A percentile compares a stretch with the other conserved stretches of the same genome.
These are phyloP conservation scores for Mycena galericulata DNA, from an alignment of 768 basidiomycete species.

Conservation along the genomic window DNA sequence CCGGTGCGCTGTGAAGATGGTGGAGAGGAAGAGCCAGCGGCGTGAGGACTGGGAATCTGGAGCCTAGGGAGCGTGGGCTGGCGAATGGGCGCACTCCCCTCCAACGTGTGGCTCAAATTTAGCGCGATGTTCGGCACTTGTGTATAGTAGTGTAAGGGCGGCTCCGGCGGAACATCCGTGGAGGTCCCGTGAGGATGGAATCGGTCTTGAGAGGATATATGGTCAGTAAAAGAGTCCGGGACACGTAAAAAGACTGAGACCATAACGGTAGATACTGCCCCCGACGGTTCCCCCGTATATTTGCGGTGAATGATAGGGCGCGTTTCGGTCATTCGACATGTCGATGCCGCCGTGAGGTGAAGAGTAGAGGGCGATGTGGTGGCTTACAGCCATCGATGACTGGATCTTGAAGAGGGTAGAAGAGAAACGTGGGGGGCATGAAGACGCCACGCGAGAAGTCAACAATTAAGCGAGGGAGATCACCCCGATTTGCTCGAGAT, in stretches of 20 bases:
- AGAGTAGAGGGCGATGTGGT: conserved; percentile 10
- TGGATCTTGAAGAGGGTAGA: neutral
- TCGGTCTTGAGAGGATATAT: conserved; percentile 12
- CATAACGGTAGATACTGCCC: conserved; percentile 22
- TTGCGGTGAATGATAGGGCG: conserved; percentile 3
- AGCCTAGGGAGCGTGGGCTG: conserved; percentile 14
- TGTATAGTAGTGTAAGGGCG: conserved; percentile 5
- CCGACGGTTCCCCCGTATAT: conserved; percentile 21
- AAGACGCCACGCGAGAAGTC: conserved; percentile 24
- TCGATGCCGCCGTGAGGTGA: neutral
- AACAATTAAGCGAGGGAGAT: too few species aligned
- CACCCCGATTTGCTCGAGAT: too few species aligned
- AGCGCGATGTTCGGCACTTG: neutral
- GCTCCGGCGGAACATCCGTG: conserved; percentile 12
- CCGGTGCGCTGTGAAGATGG: neutral
- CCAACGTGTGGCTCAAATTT: conserved; percentile 1
- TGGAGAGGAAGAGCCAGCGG: neutral
- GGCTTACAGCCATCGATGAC: conserved; percentile 23
- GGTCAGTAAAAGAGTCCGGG: conserved; percentile 22
- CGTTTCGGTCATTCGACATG: neutral
- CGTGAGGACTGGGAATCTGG: conserved; percentile 6
- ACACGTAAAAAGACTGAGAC: neutral
- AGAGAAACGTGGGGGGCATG: conserved; percentile 14
- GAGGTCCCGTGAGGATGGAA: conserved; percentile 12
- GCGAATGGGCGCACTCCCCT: conserved; percentile 7